Base-by-base conservation (phyloP, 768 basidiomycete species). In the Leucosporidium scottii region DNA sequence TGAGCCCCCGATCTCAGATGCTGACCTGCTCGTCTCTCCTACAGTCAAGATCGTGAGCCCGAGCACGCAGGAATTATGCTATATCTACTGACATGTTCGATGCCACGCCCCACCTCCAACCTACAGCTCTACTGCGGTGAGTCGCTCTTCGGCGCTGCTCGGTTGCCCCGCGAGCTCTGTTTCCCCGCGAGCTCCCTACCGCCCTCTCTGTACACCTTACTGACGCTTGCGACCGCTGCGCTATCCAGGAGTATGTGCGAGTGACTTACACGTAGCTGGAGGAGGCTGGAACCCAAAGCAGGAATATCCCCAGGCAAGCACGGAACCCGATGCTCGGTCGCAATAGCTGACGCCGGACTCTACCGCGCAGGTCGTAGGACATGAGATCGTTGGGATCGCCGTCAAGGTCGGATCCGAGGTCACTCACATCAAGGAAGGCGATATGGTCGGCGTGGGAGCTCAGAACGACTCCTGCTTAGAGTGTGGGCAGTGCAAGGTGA, bases 361-460 rank as follows among this genome's bases (percentile, higher is more conserved):
- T 82, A 83, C 21, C 84, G 86, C 72, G 84, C 21, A 63, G 39
- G 65, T 71, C 28, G 64, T 66, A n/a, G 71, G 71, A 3, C 71
- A 72, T 61, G 71, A 72, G 76, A 84, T 86, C 62, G 80, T 84
- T 58, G 85, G 85, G 6, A 77, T 76, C 13, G 84, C 82, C 48
- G 80, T 80, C 28, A 78, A 80, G 17, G 83, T 87, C 66, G 85
- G 86, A 3, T 75, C 81, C 10, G 80, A 84, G 53, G 85, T 86
- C 54, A 80, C 73, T 5, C 81, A 81, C 59, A 80, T 86, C 79
- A 84, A 84, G 74, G 79, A 82, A 13, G 85, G 85, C 28, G 83
- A 86, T 74, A 76, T 82, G 13, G 85, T 81, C 67, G 86, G 85
- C 44, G 81, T 82, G 8, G 80, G 81, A 13, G 79, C 77, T n/a